Evolutionary conservation across 495 filamentous ascomycete species (phyloP).

Genomic region (Peziza echinospora): DNA sequence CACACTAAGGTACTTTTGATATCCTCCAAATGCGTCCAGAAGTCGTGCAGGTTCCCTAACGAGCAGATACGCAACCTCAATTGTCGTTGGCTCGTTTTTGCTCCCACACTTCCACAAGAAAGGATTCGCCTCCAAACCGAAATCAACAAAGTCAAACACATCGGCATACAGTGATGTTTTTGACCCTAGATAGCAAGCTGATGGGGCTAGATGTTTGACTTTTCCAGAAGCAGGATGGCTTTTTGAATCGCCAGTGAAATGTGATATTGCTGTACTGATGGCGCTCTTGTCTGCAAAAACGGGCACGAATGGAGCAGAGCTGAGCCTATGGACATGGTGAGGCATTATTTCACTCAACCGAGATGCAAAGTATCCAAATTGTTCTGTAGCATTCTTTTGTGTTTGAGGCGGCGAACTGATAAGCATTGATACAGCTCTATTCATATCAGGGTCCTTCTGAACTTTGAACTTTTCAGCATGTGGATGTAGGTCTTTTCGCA

Average conservation of each 20-base stretch:
- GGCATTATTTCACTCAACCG: conserved; percentile 48
- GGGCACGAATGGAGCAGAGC: conserved; percentile 48
- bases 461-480: conserved; percentile 75
- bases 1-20: conserved; percentile 67
- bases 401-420: conserved; percentile 46
- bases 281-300: conserved; percentile 21
- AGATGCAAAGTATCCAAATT: conserved; percentile 66
- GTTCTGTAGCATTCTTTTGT: conserved; percentile 36
- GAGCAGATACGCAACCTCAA: conserved; percentile 59
- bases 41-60: conserved; percentile 59
- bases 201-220: conserved; percentile 36
- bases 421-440: conserved; percentile 47
- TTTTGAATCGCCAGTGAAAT: no score
- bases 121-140: conserved; percentile 63
- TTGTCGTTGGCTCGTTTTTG: conserved; percentile 68
- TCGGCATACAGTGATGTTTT: conserved; percentile 53
- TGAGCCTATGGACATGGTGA: conserved; percentile 35
- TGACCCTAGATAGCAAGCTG: conserved; percentile 54
- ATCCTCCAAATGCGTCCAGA: conserved; percentile 50
- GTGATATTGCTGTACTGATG: conserved; percentile 17
- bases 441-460: conserved; percentile 50
- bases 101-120: conserved; percentile 76
- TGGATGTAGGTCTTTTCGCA: conserved; percentile 45
- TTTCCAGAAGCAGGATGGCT: conserved; percentile 11
- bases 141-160: conserved; percentile 93